Conservation (phyloP, 139 green algal species). For the Micractinium conductrix region DNA sequence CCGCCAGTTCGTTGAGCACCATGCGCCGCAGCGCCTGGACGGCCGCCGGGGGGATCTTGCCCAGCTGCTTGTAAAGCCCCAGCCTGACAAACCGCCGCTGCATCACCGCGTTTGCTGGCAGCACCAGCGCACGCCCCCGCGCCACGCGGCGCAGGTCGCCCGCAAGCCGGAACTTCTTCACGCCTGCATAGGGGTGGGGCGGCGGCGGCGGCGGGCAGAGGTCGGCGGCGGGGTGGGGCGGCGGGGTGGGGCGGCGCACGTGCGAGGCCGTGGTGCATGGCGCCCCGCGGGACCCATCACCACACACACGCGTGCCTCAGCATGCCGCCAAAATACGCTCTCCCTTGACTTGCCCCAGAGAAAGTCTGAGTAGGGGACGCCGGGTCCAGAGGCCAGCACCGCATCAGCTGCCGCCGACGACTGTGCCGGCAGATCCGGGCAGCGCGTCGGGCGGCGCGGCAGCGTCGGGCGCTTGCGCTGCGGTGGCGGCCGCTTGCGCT, state of each 20-base stretch:
- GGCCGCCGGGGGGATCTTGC: neutral
- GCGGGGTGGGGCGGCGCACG: too few relatives aligned
- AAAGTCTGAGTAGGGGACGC: neutral
- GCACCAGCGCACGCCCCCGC: neutral
- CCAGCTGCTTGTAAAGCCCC: neutral
- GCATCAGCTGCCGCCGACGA: neutral
- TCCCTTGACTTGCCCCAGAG: too few relatives aligned
- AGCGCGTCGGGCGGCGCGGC: neutral
- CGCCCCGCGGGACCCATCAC: too few relatives aligned
- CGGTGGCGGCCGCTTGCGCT: too few relatives aligned
- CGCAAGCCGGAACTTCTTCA: too few relatives aligned
- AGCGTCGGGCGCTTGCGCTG: too few relatives aligned
- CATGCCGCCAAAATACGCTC: neutral
- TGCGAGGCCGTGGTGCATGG: too few relatives aligned
- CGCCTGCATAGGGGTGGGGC: too few relatives aligned
- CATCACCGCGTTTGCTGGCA: neutral
- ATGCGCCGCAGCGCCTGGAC: neutral
- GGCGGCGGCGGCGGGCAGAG: too few relatives aligned
- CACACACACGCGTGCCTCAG: too few relatives aligned
- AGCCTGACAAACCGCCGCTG: neutral
- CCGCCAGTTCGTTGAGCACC: neutral
- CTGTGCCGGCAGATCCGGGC: neutral
- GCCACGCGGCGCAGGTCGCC: neutral
- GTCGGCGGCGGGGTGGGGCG: too few relatives aligned
- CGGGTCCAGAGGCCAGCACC: neutral